Evolutionary conservation across 2,329 filamentous ascomycete species (phyloP).

Genomic region (Hypocrella siamensis): DNA sequence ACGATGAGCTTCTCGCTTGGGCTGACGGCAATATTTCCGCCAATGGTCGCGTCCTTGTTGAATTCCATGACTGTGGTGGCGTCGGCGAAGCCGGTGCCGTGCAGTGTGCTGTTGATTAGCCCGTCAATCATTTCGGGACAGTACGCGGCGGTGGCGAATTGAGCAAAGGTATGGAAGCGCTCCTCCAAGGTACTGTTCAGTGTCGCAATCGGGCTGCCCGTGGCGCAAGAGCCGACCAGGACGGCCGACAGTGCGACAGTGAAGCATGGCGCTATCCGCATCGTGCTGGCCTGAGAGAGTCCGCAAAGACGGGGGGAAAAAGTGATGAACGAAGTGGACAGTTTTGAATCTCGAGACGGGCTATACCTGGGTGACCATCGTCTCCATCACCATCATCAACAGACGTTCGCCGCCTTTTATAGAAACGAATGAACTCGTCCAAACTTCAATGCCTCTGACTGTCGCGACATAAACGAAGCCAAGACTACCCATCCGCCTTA

Average conservation of each 20-base stretch:
- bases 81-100: neutral
- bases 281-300: too few species aligned
- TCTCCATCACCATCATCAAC: too few species aligned
- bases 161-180: neutral
- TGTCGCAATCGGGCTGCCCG: neutral
- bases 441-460: too few species aligned
- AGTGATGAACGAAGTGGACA: too few species aligned
- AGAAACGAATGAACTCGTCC: too few species aligned
- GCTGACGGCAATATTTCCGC: slow-evolving; percentile 1
- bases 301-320: too few species aligned
- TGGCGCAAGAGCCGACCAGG: neutral
- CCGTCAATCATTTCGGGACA: neutral
- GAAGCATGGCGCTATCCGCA: too few species aligned
- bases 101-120: neutral
- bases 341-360: too few species aligned
- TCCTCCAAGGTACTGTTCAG: neutral
- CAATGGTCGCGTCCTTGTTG: neutral
- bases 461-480: too few species aligned
- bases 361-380: too few species aligned
- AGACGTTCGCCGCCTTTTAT: too few species aligned
- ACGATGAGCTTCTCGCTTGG: neutral
- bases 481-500: too few species aligned
- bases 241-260: neutral
- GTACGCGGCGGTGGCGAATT: neutral
- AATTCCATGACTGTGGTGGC: neutral